Base-by-base conservation (phyloP, 2,329 filamentous ascomycete species). In the Mycosphaerella arachidis region DNA sequence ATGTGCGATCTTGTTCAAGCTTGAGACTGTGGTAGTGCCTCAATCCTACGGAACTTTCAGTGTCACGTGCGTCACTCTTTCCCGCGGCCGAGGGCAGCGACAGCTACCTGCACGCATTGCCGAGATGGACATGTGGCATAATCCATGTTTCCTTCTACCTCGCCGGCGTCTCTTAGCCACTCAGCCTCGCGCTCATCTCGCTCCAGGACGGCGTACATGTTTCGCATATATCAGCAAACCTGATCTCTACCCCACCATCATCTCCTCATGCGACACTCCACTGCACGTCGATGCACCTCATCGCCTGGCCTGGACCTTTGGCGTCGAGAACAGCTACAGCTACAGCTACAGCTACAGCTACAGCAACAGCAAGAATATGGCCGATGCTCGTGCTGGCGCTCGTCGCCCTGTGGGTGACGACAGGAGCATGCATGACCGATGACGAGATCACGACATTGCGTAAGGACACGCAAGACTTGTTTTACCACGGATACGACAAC, bases 401-500 rank as follows among this genome's bases (percentile, higher is more conserved):
- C 29, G 64, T 71, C 33, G 54, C 63, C 31, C 69, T 67, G 58
- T 75, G 71, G 68, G 66, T 68, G 66, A 72, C 71, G 3, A 55
- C 64, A 63, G 77, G 56, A 40, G 67, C 66, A 67, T 74, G 76
- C 74, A 80, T 81, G 78, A 74, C 76, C 59, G 74, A 75, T 77
- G 75, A 78, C 55, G 65, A 69, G 33, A 72, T 78, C 51, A 59
- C 70, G 9, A 61, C 62, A 46, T 69, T 81, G 45, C 73, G 76
- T 75, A 77, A 77, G 68, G 78, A 81, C 63, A 79, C 79, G 29
- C 68, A 72, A 59, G 82, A 90, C 67, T 91, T 97, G 83, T 97
- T 97, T 79, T 96, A 96, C 75, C 94, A 99, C 80, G 94, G 94
- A 61, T 97, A 87, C 78, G 87, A 92, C 77, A 96, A 93, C 75